Conservation (phyloP, 1,284 basidiomycete species). For the Sutorius eximius region DNA sequence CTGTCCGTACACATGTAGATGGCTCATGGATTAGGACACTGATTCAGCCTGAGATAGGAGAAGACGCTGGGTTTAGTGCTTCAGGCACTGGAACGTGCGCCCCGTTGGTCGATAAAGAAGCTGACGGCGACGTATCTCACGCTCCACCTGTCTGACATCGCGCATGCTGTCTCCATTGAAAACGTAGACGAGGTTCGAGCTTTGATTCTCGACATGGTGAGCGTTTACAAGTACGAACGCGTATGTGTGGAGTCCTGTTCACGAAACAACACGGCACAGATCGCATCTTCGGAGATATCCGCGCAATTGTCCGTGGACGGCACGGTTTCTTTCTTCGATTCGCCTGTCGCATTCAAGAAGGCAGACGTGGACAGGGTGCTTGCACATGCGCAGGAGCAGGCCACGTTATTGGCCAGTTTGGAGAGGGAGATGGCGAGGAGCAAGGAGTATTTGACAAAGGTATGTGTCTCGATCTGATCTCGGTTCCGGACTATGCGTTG, state of each 20-base stretch:
- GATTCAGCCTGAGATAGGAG: conserved; percentile 48
- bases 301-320: conserved; percentile 63
- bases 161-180: conserved; percentile 55
- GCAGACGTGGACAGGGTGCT: conserved; percentile 67
- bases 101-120: conserved; percentile 73
- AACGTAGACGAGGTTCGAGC: conserved; percentile 54
- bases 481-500: not conserved
- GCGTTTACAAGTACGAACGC: not conserved
- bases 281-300: conserved; percentile 65
- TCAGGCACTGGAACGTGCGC: conserved; percentile 64
- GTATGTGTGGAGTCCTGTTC: not conserved
- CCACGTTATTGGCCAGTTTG: conserved; percentile 46
- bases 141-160: conserved; percentile 69
- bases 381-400: conserved; percentile 57
- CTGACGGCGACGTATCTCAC: conserved; percentile 79
- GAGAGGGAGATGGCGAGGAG: conserved; percentile 61
- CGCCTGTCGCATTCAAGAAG: conserved; percentile 59
- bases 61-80: conserved; percentile 67
- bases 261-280: conserved; percentile 43
- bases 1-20: conserved; percentile 38
- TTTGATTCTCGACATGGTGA: conserved; percentile 71
- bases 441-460: conserved; percentile 69
- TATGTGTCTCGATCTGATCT: conserved; percentile 30
- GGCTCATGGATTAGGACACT: conserved; percentile 5
- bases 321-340: conserved; percentile 72